These are phyloP conservation scores for Yamadazyma sp. DNA, from an alignment of 805 yeast genomes.

Conservation along the genomic window DNA sequence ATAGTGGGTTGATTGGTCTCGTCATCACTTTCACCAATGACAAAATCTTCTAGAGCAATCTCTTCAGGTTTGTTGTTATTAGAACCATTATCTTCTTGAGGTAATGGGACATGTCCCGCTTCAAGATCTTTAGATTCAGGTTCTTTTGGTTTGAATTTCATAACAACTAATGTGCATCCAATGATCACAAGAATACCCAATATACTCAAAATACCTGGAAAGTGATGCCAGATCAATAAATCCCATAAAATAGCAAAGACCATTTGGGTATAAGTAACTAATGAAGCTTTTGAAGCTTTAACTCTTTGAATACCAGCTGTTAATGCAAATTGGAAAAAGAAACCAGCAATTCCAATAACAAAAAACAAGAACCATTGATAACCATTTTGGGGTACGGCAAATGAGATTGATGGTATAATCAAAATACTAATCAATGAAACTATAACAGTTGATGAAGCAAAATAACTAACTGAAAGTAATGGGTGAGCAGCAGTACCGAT, in stretches of 20 bases:
- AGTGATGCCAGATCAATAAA: constrained; percentile 62
- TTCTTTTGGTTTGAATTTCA: constrained; percentile 16
- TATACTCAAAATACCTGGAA: constrained; percentile 67
- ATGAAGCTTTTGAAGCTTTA: constrained; percentile 69
- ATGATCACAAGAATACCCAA: constrained; percentile 69
- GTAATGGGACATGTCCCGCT: constrained; percentile 7
- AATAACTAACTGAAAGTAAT: constrained; percentile 71
- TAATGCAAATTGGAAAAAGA: constrained; percentile 72
- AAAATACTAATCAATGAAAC: constrained; percentile 53
- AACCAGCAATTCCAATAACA: constrained; percentile 72
- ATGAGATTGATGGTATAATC: constrained; percentile 54
- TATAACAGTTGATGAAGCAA: constrained; percentile 58
- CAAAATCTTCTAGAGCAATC: constrained; percentile 27
- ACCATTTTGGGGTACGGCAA: constrained; percentile 57
- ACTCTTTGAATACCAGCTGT: constrained; percentile 85
- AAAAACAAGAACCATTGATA: constrained; percentile 66
- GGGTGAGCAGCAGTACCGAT: constrained; percentile 83
- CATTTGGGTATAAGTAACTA: constrained; percentile 74
- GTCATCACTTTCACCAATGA: constrained; percentile 24
- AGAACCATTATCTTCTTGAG: constrained; percentile 9
- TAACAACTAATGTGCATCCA: constrained; percentile 59
- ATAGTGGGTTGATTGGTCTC: not conserved
- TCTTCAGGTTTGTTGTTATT: constrained; percentile 11
- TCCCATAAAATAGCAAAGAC: constrained; percentile 80
- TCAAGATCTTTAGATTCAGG: constrained; percentile 7